These are phyloP conservation scores for Tylopilus sp. DNA, from an alignment of 768 basidiomycete species.

Conservation along the genomic window DNA sequence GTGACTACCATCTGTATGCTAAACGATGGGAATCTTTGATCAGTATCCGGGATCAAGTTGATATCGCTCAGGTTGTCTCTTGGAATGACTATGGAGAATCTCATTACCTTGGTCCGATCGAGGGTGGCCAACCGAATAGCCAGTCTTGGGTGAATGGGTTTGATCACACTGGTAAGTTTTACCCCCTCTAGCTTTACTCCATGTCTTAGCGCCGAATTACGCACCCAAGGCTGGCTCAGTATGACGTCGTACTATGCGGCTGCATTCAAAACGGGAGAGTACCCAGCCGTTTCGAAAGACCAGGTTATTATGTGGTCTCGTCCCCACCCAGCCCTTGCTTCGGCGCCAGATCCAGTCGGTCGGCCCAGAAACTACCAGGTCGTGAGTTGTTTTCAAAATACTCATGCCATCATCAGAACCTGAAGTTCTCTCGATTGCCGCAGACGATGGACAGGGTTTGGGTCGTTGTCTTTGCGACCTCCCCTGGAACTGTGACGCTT, in stretches of 20 bases:
- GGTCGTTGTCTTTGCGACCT: constrained; percentile 65
- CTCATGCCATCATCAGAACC: neutral
- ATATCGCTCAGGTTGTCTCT: constrained; percentile 57
- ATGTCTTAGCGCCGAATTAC: neutral
- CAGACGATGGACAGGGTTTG: constrained; percentile 64
- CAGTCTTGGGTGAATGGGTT: constrained; percentile 69
- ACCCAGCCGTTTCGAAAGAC: constrained; percentile 57
- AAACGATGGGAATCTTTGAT: constrained; percentile 69
- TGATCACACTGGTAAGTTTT: constrained; percentile 42
- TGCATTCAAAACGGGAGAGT: constrained; percentile 68
- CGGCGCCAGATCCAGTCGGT: constrained; percentile 51
- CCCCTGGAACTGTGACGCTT: constrained; percentile 53
- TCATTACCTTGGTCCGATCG: constrained; percentile 73
- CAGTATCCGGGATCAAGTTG: constrained; percentile 50
- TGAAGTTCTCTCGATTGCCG: constrained; percentile 2
- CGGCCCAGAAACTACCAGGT: constrained; percentile 56
- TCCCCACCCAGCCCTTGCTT: constrained; percentile 54
- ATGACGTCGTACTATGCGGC: constrained; percentile 64
- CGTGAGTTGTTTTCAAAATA: constrained; percentile 33
- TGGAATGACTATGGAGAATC: constrained; percentile 80
- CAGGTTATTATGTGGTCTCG: constrained; percentile 69
- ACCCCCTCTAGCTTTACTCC: constrained; percentile 2
- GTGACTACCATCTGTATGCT: constrained; percentile 64
- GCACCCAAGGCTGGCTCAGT: constrained; percentile 53
- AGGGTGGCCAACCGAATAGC: constrained; percentile 65